Evolutionary conservation across 495 filamentous ascomycete species (phyloP), one percentile per base, ranked within the genome.

Genomic region (Bombardia bombarda): DNA sequence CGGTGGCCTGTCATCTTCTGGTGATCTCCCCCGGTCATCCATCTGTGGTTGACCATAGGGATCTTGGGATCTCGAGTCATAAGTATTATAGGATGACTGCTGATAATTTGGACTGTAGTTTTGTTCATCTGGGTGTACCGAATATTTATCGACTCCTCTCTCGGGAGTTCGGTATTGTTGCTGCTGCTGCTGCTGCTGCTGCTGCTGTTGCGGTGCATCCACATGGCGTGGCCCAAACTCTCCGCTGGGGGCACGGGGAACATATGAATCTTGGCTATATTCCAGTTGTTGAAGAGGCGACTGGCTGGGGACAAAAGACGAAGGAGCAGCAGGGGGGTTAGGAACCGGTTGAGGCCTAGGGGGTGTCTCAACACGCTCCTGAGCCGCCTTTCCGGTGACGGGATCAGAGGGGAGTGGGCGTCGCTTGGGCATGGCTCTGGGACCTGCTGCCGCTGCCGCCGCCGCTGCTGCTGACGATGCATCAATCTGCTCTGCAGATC

Each of bases 321-420:
- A 21, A 20, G 50, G 16, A 3, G 34, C 9, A 14, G 5, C 14
- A 19, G 51, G 51, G 4, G 56, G 61, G 28, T 57, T 67, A 10
- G 17, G n/a, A n/a, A n/a, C n/a, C n/a, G 65, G 62, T 14, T 70
- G 68, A 4, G 58, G 43, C 26, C 67, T 61, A 14, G 64, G 52
- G 3, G 66, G 66, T 19, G 62, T 61, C 35, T 70, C 65, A 13
- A 55, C 41, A 28, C 56, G 62, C 16, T 77, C 70, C 17, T 50
- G 58, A 6, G 50, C 70, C 19, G 52, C 56, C 20, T 65, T 65
- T 25, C 74, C 71, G 12, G 72, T 77, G 36, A 80, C 69, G 7
- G 84, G 83, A 57, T 87, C 82, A 7, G 77, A 73, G 4, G 88
- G 88, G 34, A 95, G 60, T 3, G 89, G 89, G 25, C 89, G 78